Evolutionary conservation across 2,329 filamentous ascomycete genomes (phyloP).

Genomic region (Xylaria digitata): DNA sequence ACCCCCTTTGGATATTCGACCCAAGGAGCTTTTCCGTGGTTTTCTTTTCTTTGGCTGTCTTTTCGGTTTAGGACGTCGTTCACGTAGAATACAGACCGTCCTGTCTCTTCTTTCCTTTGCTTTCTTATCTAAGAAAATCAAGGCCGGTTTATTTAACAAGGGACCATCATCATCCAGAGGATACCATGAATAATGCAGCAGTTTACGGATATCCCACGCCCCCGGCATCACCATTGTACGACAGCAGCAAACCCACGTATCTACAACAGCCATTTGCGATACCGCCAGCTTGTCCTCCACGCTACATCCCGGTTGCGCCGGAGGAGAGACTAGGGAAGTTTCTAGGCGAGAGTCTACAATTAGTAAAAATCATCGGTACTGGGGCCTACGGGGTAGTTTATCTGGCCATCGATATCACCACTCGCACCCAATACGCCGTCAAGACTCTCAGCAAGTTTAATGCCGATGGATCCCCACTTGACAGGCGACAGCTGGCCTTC

Average conservation of each 20-base stretch:
- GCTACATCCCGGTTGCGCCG: constrained; percentile 71
- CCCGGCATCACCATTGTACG: constrained; percentile 67
- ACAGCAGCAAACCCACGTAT: constrained; percentile 59
- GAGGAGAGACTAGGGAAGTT: constrained; percentile 89
- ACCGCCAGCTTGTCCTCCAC: constrained; percentile 56
- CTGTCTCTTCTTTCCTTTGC: constrained; percentile 49
- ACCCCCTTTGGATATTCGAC: constrained; percentile 63
- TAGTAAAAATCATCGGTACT: constrained; percentile 87
- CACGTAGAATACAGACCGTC: constrained; percentile 44
- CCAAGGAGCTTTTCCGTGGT: constrained; percentile 45
- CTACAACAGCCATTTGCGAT: constrained; percentile 54
- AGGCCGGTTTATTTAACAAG: constrained; percentile 41
- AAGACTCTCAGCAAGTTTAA: constrained; percentile 97
- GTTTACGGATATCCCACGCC: constrained; percentile 68
- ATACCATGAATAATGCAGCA: constrained; percentile 71
- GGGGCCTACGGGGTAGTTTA: constrained; percentile 98
- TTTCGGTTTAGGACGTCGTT: constrained; percentile 48
- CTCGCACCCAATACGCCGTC: constrained; percentile 86
- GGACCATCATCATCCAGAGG: constrained; percentile 47
- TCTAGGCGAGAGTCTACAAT: constrained; percentile 83
- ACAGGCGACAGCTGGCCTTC: constrained; percentile 86
- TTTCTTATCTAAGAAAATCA: constrained; percentile 45
- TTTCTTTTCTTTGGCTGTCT: constrained; percentile 42
- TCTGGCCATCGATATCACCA: constrained; percentile 84
- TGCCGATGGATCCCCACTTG: constrained; percentile 74